Evolutionary conservation across 179 eudicot species (phyloP), one percentile per base, ranked within the genome.

Genomic region (Beta corolliflora): DNA sequence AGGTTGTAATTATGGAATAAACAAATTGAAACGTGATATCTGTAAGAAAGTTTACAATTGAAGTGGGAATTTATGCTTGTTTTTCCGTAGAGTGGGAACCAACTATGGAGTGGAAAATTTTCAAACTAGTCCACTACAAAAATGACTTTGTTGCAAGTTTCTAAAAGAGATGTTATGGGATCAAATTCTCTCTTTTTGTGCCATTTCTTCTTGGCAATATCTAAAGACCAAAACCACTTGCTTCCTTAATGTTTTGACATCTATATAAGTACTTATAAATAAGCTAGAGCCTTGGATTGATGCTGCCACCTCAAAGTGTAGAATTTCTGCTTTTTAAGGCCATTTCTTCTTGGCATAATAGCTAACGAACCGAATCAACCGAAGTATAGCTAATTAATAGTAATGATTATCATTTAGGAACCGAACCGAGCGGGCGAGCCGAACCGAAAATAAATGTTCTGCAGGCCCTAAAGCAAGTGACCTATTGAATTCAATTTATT

Each of bases 131-230:
- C 75, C 82, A 84, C 61, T 72, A 80, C 12, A 67, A 76, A 52
- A 67, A 63, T 54, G 80, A 81, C 65, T 79, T 81, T 67, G 78
- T 77, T 69, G 44, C 81, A 79, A 50, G 64, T 84, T 84, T 81
- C 84, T 85, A 81, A 81, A 81, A 86, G 84, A 84, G 72, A 84
- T 75, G 80, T 79, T 53, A 36, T 45, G 71, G 89, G 74, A 86
- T 86, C 87, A 79, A 82, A 84, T 86, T 81, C 87, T 84, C 83
- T n/a, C n/a, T 52, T 74, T 75, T 69, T 6, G 54, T 69, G n/a
- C 12, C 19, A 19, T 52, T 54, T 29, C 23, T 69, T 25, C 21
- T 58, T 50, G 60, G 31, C 71, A 65, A 73, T 54, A 54, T 29
- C 52, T 6, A 75, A 36, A 36, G 41, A 36, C 41, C 3, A 36